Evolutionary conservation across 2,329 filamentous ascomycete species (phyloP).

Genomic region (Cercospora sesami): DNA sequence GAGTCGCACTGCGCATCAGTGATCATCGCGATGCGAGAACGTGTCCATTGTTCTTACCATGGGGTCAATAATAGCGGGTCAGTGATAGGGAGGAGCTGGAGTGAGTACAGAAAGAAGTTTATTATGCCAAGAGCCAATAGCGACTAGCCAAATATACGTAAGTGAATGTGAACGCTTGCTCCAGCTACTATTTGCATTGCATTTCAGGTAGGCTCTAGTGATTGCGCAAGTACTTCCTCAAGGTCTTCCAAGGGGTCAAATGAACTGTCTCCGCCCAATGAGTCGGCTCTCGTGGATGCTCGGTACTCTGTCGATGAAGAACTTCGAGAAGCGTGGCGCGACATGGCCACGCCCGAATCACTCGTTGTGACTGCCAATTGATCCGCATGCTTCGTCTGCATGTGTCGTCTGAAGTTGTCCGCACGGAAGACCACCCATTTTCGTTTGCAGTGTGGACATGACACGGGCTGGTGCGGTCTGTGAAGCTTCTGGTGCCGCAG

Average conservation of each 20-base stretch:
- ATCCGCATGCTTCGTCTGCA: not conserved
- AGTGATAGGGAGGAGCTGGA: not conserved
- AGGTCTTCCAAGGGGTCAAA: not conserved
- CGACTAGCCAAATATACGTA: not conserved
- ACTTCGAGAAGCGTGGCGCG: not conserved
- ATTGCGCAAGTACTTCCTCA: not conserved
- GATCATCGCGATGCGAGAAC: not conserved
- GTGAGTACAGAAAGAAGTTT: not conserved
- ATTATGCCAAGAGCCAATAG: not conserved
- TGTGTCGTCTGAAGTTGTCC: slow-evolving; percentile 1
- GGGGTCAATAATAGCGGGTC: not conserved
- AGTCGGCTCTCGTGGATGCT: not conserved
- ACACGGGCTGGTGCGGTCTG: not conserved
- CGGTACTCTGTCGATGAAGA: not conserved
- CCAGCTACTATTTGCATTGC: not conserved
- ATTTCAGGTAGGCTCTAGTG: not conserved
- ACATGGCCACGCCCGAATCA: not conserved
- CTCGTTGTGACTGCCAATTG: not conserved
- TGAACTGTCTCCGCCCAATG: not conserved
- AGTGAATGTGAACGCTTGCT: not conserved
- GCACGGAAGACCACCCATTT: not conserved
- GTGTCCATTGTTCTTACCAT: not conserved
- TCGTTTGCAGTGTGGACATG: not conserved
- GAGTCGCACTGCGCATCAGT: not conserved
- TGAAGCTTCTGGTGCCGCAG: slow-evolving; percentile 13